Percentiles rank a stretch among this genome's conserved stretches.
phyloP scores from a whole-genome alignment of 2,329 filamentous ascomycete species.

The Claviceps monticola region DNA sequence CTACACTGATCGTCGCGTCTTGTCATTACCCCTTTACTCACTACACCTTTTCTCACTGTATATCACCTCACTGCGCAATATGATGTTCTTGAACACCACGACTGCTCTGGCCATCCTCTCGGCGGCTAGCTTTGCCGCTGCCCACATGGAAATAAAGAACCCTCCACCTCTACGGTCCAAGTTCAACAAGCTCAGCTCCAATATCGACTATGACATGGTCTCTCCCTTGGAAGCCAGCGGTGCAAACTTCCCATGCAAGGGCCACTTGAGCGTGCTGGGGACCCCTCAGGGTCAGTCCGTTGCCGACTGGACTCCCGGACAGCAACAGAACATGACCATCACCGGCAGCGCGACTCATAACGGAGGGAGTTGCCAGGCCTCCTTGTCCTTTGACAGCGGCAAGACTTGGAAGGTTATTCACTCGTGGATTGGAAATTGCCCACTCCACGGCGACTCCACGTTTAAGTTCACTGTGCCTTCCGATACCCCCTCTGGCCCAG shows the following conservation, averaged over 20 bases:
- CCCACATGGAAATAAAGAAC: constrained; percentile 42
- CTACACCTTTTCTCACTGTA: no score
- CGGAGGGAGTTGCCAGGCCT: constrained; percentile 50
- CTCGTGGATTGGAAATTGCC: constrained; percentile 23
- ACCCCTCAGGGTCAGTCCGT: constrained; percentile 36
- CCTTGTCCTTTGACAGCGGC: constrained; percentile 47
- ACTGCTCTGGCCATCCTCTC: constrained; percentile 27
- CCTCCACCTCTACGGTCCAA: constrained; percentile 40
- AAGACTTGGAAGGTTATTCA: constrained; percentile 39
- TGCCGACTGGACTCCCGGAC: constrained; percentile 39
- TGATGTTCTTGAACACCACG: constrained; percentile 7
- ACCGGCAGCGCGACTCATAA: constrained; percentile 36
- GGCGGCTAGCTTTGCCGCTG: constrained; percentile 29
- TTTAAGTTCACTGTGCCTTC: constrained; percentile 39
- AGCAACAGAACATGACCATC: constrained; percentile 38
- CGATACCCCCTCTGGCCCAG: constrained; percentile 32
- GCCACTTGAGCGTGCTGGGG: constrained; percentile 35
- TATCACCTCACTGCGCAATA: background rate
- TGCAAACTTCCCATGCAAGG: constrained; percentile 65
- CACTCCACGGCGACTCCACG: constrained; percentile 8
- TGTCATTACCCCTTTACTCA: no score
- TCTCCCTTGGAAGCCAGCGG: constrained; percentile 47
- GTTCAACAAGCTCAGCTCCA: constrained; percentile 32
- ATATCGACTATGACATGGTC: constrained; percentile 60
- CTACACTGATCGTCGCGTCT: background rate